Conservation (phyloP, 257 asterid species). For the Solanum neorickii region DNA sequence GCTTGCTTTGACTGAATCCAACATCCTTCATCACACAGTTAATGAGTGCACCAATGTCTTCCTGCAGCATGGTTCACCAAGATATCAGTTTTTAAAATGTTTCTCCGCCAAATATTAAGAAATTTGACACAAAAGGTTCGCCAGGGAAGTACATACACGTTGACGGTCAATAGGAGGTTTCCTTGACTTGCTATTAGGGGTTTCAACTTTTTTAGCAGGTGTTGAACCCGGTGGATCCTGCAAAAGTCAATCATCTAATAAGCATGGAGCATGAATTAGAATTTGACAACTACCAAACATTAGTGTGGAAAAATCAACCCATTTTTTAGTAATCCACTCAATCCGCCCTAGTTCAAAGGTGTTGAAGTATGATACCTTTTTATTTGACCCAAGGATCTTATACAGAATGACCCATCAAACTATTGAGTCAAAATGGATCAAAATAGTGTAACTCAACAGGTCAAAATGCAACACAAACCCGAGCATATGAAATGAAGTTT, state of each 20-base stretch:
- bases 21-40: conserved; percentile 70
- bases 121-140: background rate
- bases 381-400: background rate
- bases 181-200: conserved; percentile 72
- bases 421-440: background rate
- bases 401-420: background rate
- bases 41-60: conserved; percentile 92
- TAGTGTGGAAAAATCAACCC: background rate
- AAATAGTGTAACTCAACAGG: background rate
- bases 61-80: conserved; percentile 37
- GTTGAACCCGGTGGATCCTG: conserved; percentile 47
- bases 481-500: background rate
- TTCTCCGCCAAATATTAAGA: background rate
- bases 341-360: background rate
- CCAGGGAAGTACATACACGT: conserved; percentile 41
- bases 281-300: background rate
- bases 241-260: conserved; percentile 5
- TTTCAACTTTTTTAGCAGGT: conserved; percentile 50
- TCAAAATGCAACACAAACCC: background rate
- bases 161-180: conserved; percentile 78
- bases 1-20: conserved; percentile 96
- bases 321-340: background rate
- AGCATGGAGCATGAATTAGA: background rate
- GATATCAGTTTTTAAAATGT: conserved; percentile 1
- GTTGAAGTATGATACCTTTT: background rate